Evolutionary conservation across 805 yeast genomes (phyloP).

Genomic region (Kuraishia hungarica): DNA sequence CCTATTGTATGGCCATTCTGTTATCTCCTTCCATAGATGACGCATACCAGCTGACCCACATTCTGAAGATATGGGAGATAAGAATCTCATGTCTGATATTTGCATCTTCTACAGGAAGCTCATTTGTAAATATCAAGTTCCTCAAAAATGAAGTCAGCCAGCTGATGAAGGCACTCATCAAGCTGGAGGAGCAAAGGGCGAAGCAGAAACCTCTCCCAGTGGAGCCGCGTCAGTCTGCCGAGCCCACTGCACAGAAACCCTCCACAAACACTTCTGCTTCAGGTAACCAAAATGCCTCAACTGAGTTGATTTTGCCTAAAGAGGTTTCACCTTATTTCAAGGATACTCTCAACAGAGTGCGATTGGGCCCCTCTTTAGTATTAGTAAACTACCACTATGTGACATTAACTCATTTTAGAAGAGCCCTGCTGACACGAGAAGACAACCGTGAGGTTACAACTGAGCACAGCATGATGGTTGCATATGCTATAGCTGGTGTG

Average conservation of each 20-base stretch:
- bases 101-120: conserved; percentile 3
- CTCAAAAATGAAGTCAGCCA: conserved; percentile 18
- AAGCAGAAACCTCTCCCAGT: conserved; percentile 1
- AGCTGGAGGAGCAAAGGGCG: conserved; percentile 7
- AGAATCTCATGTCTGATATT: conserved; percentile 15
- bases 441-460: conserved; percentile 62
- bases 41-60: conserved; percentile 23
- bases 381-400: conserved; percentile 36
- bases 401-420: conserved; percentile 22
- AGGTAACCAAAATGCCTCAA: conserved; percentile 5
- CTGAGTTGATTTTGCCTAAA: conserved; percentile 9
- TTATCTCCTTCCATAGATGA: conserved; percentile 11
- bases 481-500: conserved; percentile 14
- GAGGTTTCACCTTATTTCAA: conserved; percentile 16
- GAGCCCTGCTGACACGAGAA: conserved; percentile 22
- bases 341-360: conserved; percentile 29
- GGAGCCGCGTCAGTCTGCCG: neutral
- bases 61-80: conserved; percentile 35
- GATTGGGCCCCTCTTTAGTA: conserved; percentile 30
- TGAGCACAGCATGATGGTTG: conserved; percentile 6
- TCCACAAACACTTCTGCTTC: conserved; percentile 2
- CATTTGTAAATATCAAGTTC: conserved; percentile 18
- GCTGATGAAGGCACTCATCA: conserved; percentile 17
- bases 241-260: conserved; percentile 1
- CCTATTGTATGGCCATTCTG: conserved; percentile 18